These are phyloP conservation scores for Vararia minispora DNA, from an alignment of 768 basidiomycete species.

Conservation along the genomic window DNA sequence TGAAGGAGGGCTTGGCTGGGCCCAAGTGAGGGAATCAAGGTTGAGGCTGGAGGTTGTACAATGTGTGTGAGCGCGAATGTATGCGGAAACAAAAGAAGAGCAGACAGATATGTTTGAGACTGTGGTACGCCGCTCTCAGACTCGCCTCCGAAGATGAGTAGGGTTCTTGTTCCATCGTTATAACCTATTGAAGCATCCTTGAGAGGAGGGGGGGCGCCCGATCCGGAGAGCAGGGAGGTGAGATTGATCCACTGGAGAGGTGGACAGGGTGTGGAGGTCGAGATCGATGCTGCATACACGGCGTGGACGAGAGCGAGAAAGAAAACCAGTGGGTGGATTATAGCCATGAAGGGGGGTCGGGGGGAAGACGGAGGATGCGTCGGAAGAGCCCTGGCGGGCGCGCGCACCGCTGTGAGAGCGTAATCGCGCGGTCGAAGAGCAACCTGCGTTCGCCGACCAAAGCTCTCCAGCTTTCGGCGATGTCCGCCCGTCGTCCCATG, in stretches of 20 bases:
- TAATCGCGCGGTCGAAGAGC: no score
- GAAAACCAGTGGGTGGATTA: no score
- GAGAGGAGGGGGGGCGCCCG: conserved; percentile 46
- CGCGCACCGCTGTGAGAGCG: no score
- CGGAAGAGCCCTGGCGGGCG: no score
- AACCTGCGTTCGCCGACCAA: no score
- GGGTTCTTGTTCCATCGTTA: conserved; percentile 33
- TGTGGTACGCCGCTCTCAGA: conserved; percentile 52
- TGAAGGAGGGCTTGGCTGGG: conserved; percentile 37
- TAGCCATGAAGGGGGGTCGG: no score
- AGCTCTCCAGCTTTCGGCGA: no score
- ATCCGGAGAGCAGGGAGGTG: conserved; percentile 40
- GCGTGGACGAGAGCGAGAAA: conserved; percentile 15
- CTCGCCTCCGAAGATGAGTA: conserved; percentile 71
- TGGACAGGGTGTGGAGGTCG: conserved; percentile 43
- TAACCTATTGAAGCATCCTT: conserved; percentile 64
- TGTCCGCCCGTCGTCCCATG: no score
- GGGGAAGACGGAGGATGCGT: no score
- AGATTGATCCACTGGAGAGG: conserved; percentile 68
- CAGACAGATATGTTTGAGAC: conserved; percentile 60
- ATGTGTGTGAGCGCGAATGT: conserved; percentile 5
- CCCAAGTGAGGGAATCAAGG: conserved; percentile 52
- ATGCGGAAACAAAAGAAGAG: conserved; percentile 6
- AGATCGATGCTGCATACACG: conserved; percentile 34
- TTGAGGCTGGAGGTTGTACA: conserved; percentile 37